Conservation (phyloP, 192 early-diverging fungal species). For the Paraglomus occultum region DNA sequence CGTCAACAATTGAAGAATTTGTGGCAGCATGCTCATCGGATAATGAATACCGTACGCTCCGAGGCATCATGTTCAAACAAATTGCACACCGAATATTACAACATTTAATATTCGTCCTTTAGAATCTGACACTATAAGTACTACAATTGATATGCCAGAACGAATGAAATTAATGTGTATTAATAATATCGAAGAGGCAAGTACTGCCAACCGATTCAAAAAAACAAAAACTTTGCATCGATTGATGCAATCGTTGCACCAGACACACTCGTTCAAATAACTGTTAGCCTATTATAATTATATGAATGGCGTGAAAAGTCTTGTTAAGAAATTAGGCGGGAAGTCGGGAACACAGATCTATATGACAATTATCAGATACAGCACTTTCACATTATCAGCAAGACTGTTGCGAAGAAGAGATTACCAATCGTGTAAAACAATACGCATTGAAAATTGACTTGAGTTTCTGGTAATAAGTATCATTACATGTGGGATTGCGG, state of each 20-base stretch:
- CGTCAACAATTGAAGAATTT: neutral
- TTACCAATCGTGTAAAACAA: slow-evolving; percentile 8
- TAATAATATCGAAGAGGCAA: neutral
- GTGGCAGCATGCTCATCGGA: neutral
- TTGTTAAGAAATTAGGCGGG: slow-evolving; percentile 20
- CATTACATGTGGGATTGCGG: too few relatives aligned
- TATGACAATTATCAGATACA: slow-evolving; percentile 1
- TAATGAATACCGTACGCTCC: neutral
- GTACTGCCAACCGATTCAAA: neutral
- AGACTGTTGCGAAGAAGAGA: neutral
- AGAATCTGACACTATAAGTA: neutral
- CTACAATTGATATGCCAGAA: neutral
- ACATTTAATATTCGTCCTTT: slow-evolving; percentile 12
- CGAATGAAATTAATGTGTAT: neutral
- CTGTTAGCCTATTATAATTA: slow-evolving; percentile 3
- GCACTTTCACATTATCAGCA: neutral
- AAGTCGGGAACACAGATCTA: slow-evolving; percentile 11
- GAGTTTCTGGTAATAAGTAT: too few relatives aligned
- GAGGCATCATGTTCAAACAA: neutral
- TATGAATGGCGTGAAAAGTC: slow-evolving; percentile 24
- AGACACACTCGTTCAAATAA: slow-evolving; percentile 9
- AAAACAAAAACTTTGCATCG: slow-evolving; percentile 17
- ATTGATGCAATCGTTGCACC: slow-evolving; percentile 20
- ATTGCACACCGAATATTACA: slow-evolving; percentile 13
- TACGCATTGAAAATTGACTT: slow-evolving; percentile 17